A percentile compares a stretch with the other conserved stretches of the same genome.
Conservation (phyloP, 179 eudicot species). For the Heliamphora pulchella region DNA sequence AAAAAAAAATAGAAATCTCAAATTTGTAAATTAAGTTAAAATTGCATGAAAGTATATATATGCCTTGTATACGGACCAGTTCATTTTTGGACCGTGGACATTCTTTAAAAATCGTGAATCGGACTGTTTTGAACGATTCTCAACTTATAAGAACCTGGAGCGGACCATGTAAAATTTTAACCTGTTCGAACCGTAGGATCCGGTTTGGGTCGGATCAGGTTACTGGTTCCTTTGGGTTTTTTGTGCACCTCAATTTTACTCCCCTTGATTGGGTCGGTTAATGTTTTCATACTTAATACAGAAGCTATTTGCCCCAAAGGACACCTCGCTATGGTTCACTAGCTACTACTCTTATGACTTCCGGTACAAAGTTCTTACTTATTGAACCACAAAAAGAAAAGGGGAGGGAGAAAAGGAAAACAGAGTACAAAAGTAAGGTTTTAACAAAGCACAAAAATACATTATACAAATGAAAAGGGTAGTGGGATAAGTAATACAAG, state of each 20-base stretch:
- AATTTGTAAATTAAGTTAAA: too few relatives aligned
- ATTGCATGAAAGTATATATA: too few relatives aligned
- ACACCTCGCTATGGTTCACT: not conserved
- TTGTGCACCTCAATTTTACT: not conserved
- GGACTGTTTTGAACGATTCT: too few relatives aligned
- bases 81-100: too few relatives aligned
- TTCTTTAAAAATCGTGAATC: too few relatives aligned
- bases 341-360: not conserved
- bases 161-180: too few relatives aligned
- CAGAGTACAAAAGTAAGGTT: not conserved
- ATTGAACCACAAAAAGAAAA: not conserved
- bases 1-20: too few relatives aligned
- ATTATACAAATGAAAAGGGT: not conserved
- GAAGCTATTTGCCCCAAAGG: not conserved
- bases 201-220: too few relatives aligned
- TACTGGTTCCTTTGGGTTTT: too few relatives aligned
- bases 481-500: constrained; percentile 17
- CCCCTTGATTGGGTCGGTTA: not conserved
- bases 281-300: not conserved
- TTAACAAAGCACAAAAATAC: not conserved
- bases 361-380: not conserved
- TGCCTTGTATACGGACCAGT: too few relatives aligned
- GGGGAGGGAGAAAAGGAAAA: not conserved
- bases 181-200: too few relatives aligned
- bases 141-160: too few relatives aligned